Conservation (phyloP, 1,284 basidiomycete genomes). For the Sanguinoderma infundibulare region DNA sequence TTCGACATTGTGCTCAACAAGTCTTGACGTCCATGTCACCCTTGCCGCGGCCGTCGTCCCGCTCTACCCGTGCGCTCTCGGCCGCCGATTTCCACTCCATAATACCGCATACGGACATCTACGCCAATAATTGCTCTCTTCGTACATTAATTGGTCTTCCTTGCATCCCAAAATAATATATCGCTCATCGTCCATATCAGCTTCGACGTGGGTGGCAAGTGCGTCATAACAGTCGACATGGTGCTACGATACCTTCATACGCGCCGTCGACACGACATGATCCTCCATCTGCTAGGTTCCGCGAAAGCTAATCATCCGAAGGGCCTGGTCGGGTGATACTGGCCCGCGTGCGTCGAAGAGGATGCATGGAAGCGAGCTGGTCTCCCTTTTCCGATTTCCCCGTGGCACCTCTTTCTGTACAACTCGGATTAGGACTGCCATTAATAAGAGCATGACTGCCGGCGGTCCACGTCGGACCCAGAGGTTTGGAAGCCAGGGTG, state of each 20-base stretch:
- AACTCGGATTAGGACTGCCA: no score
- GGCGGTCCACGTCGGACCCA: no score
- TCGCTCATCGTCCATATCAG: not conserved
- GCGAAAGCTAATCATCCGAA: not conserved
- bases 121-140: not conserved
- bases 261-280: not conserved
- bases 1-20: constrained; percentile 6
- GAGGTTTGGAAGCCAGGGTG: no score
- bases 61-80: not conserved
- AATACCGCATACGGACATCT: no score
- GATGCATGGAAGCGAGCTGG: not conserved
- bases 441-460: no score
- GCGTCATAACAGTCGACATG: no score
- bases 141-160: not conserved
- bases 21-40: not conserved
- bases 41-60: not conserved
- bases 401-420: no score
- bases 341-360: not conserved
- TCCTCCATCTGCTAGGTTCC: not conserved
- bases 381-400: no score
- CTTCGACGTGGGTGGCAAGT: not conserved
- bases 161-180: not conserved
- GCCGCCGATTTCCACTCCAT: not conserved
- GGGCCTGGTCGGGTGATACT: not conserved
- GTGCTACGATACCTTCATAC: not conserved